Evolutionary conservation across 1,284 basidiomycete genomes (phyloP), one percentile per base, ranked within the genome.

Genomic region (Porodaedalea pini): DNA sequence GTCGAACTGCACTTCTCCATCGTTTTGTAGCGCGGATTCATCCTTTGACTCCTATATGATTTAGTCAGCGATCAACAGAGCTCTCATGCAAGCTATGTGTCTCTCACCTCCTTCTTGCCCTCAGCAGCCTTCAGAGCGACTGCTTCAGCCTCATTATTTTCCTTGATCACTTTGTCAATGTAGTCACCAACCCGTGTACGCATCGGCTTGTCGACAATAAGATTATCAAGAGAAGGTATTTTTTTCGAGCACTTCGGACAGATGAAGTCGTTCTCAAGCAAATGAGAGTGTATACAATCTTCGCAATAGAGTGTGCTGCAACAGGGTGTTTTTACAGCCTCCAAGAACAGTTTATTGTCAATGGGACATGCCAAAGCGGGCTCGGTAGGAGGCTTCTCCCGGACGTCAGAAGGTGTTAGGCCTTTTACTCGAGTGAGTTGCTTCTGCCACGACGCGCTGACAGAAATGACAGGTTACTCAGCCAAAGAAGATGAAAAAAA

Each of bases 281-380:
- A 78, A 72, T 94, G 81, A 39, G 88, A 92, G 70, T 93, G 88
- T 61, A 98, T 90, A 75, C 94, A 97, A 69, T 97, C 94, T 73
- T 97, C 93, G 77, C 94, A 97, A 73, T 90, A 98, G n/a, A 81
- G 70, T 43, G 86, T 90, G 64, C 82, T 81, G 76, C 94, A 97
- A 72, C 94, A 97, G 2, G 94, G 94, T 2, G 88, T 93, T 71
- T 90, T 88, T 66, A 94, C 89, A 47, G 93, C 91, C 67, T 95
- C 92, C 65, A 86, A 86, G 69, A 94, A 86, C 34, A 97, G 82
- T 75, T 88, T 92, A 71, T 86, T 86, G 79, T 95, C 94, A 67
- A 97, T 86, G 6, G 90, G 84, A 72, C 94, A 97, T 7, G 83
- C 81, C 51, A 98, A 78, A 15, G 86, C 76, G 2, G 84, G 68